Base-by-base conservation (phyloP, 78 protist genomes). In the Ministeria vibrans region DNA sequence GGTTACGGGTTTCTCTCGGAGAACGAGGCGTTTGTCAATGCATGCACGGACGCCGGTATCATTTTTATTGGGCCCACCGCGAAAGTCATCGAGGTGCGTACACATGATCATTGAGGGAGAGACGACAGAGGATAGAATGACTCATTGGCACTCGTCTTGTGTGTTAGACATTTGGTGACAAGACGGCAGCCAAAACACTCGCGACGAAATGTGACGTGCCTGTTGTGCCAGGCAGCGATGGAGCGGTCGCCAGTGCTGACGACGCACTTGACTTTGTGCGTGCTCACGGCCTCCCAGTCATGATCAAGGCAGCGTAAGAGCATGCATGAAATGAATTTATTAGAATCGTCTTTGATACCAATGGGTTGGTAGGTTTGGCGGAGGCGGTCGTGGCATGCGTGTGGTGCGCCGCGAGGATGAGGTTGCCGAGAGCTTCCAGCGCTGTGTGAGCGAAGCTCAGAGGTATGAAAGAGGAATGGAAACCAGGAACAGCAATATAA, bases 381-480 rank as follows among this genome's bases (percentile, higher is more conserved):
- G 98, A 55, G 99, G 98, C 39, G 98, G 99, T 44, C 92, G 95
- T 44, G 99, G 99, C 61, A 91, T 94, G 92, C 89, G 94, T 30
- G 46, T 89, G n/a, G 88, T 78, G 44, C 77, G 69, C 64, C 32
- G 55, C 63, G 71, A 18, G 46, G 30, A 22, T 4, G 78, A 83
- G 72, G 30, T 77, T 45, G 51, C 39, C 30, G 82, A 83, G 44
- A 34, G 18, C 66, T 77, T 64, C 45, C 34, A 25, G 23, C 74
- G 82, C 22, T 74, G 68, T 13, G 42, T 63, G 27, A 42, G 66
- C n/a, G 87, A 83, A 46, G 87, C 87, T 18, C 18, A 59, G 64
- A 0, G 66, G 78, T 34, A 49, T 23, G 80, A 38, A n/a, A n/a
- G n/a, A n/a, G n/a, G n/a, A n/a, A n/a, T n/a, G n/a, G n/a, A n/a